Base-by-base conservation (phyloP, 2,329 filamentous ascomycete genomes). In the Thelonectria olida region DNA sequence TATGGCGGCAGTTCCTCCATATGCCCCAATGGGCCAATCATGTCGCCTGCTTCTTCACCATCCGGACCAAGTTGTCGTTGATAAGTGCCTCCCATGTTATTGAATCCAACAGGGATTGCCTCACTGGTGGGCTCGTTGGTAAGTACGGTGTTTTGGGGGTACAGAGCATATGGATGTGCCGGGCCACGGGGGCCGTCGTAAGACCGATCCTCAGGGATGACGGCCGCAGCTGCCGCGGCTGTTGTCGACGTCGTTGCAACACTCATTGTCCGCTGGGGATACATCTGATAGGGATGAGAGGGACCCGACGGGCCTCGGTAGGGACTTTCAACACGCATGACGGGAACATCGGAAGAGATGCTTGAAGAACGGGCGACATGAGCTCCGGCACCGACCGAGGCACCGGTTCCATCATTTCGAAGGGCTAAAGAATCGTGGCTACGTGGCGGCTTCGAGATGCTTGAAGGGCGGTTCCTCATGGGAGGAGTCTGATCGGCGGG, bases 1-100 rank as follows among this genome's bases (percentile, higher is more conserved):
- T 98, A 98, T 1, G 95, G 95, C 12, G 95, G 95, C 17, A 97
- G 81, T 75, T 97, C 92, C 76, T 98, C 95, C 1, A 91, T 90
- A 73, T 97, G 93, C 1, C 94, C 94, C 71, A 97, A 88, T 0
- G 91, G 92, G 1, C 93, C 93, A 52, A 97, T 90, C 54, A 97
- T 87, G 74, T 94, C 93, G 47, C 90, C 92, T n/a, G 87, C 82
- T 69, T 97, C 94, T 77, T 97, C 93, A 53, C 92, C 92, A 58
- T 93, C 91, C 0, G 92, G 90, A 0, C 91, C 92, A 52, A 92
- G 78, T 52, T 90, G 88, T 64, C 91, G 83, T 71, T 90, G 91
- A 69, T 93, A 97, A 55, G 84, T 80, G 61, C 85, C 86, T 6
- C 82, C 82, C 34, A 88, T 79, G 6, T 90, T 90, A 7, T 89